Evolutionary conservation across 768 basidiomycete genomes (phyloP), one percentile per base, ranked within the genome.

Genomic region (Chlorophyllum brunneum): DNA sequence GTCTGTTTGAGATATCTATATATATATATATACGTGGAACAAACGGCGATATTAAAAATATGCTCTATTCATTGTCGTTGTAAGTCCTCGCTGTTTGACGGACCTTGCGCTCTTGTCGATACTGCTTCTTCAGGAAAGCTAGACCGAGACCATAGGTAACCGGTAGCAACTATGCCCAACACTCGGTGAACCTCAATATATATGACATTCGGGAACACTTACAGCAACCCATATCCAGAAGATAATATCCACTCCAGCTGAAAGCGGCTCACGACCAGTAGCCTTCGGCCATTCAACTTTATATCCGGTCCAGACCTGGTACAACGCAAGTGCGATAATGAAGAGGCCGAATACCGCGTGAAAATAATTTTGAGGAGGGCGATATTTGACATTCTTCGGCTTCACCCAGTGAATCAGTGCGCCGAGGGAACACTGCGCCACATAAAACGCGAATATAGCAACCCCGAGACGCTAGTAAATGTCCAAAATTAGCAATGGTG

Each of bases 391-490:
- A 31, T 64, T 54, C 16, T 67, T 68, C 30, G 72, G 71, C 61
- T 83, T 82, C 51, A 79, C 58, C 58, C 67, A 80, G 56, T 83
- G 82, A 52, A 82, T 78, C 48, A 78, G 47, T 2, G 75, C 72
- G 4, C 83, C 83, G 11, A 82, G 63, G 2, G 56, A 55, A 54
- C 72, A 69, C 63, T 85, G 84, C 10, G 73, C 45, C 34, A 77
- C 16, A 52, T 82, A 80, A 3, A 84, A 65, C 30, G 69, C 69
- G 53, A 83, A 71, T 20, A 86, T 61, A 1, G 66, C 67, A 33
- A 79, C 63, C 16, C 83, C 83, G 57, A 74, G 69, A 67, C 68
- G 69, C 81, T 79, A 58, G 40, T 24, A 42, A 13, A 37, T 46
- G 16, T 26, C 3, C 62, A 36, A 23, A 27, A 31, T 49, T 23